Conservation (phyloP, 352 stramenopile genomes). For the Vaucheria bursata region DNA sequence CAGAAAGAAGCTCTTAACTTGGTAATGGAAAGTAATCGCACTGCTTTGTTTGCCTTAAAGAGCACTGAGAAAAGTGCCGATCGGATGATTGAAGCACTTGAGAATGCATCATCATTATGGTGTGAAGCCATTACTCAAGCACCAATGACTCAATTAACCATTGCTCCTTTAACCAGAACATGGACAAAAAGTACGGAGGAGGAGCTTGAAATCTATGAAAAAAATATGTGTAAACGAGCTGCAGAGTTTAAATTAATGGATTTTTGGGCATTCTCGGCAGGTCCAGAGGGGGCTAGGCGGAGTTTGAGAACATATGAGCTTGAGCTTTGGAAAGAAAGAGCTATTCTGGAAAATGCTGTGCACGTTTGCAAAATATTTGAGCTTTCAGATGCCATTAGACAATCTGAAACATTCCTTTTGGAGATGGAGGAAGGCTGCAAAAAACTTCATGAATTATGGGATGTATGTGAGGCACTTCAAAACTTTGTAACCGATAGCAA, state of each 20-base stretch:
- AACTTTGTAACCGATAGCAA: constrained; percentile 73
- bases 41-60: constrained; percentile 56
- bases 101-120: constrained; percentile 54
- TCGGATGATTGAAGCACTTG: constrained; percentile 54
- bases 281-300: constrained; percentile 50
- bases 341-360: constrained; percentile 76
- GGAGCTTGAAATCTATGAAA: constrained; percentile 82
- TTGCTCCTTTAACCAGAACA: constrained; percentile 55
- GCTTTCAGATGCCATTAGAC: constrained; percentile 82
- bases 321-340: constrained; percentile 70
- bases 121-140: constrained; percentile 51
- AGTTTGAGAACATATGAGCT: constrained; percentile 51
- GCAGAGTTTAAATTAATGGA: constrained; percentile 48
- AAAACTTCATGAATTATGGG: constrained; percentile 62
- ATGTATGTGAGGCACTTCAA: constrained; percentile 68
- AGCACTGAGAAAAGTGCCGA: constrained; percentile 15
- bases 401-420: constrained; percentile 70
- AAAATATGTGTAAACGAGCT: constrained; percentile 55
- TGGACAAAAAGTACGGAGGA: constrained; percentile 74
- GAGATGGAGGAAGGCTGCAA: constrained; percentile 71
- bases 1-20: constrained; percentile 52
- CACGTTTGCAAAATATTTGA: constrained; percentile 84
- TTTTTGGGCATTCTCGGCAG: constrained; percentile 50
- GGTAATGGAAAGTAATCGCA: constrained; percentile 52
- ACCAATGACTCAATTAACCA: constrained; percentile 52